A percentile compares a stretch with the other conserved stretches of the same genome.
Evolutionary conservation across 1,139 yeast genomes (phyloP).

Genomic region (Candida smagusa): DNA sequence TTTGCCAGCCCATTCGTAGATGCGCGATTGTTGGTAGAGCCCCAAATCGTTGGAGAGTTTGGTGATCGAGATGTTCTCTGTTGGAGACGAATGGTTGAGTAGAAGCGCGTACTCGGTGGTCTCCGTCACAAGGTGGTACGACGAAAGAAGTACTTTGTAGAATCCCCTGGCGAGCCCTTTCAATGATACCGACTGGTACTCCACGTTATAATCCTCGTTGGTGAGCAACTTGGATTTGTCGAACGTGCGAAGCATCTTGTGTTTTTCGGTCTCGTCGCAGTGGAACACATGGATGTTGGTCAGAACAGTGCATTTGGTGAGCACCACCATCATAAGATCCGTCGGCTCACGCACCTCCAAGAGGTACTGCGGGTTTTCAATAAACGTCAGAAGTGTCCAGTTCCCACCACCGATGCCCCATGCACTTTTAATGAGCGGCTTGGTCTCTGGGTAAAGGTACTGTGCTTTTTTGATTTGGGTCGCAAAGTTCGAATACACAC

Average conservation of each 20-base stretch:
- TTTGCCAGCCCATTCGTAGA: slow-evolving; percentile 35
- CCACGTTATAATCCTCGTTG: slow-evolving; percentile 25
- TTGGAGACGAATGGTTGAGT: slow-evolving; percentile 10
- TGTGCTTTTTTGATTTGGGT: slow-evolving; percentile 19
- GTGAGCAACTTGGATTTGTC: slow-evolving; percentile 27
- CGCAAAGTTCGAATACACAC: slow-evolving; percentile 26
- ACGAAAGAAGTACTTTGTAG: slow-evolving; percentile 33
- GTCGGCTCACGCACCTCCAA: slow-evolving; percentile 18
- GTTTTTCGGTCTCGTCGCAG: slow-evolving; percentile 16
- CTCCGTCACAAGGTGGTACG: slow-evolving; percentile 17
- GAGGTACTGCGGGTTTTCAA: slow-evolving; percentile 63
- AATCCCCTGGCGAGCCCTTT: slow-evolving; percentile 31
- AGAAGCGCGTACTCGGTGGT: slow-evolving; percentile 7
- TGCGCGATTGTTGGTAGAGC: slow-evolving; percentile 23
- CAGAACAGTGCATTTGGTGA: slow-evolving; percentile 19
- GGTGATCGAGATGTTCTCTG: slow-evolving; percentile 11
- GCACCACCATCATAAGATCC: slow-evolving; percentile 23
- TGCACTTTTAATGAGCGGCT: slow-evolving; percentile 29
- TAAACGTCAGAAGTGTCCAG: slow-evolving; percentile 48
- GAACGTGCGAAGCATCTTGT: slow-evolving; percentile 22
- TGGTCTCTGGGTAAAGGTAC: slow-evolving; percentile 17
- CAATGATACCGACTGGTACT: slow-evolving; percentile 19
- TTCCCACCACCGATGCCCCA: slow-evolving; percentile 56
- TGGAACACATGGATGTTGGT: slow-evolving; percentile 45
- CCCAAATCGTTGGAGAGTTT: slow-evolving; percentile 33